phyloP scores from a whole-genome alignment of 306 rosid genomes.

The Medicago truncatula region DNA sequence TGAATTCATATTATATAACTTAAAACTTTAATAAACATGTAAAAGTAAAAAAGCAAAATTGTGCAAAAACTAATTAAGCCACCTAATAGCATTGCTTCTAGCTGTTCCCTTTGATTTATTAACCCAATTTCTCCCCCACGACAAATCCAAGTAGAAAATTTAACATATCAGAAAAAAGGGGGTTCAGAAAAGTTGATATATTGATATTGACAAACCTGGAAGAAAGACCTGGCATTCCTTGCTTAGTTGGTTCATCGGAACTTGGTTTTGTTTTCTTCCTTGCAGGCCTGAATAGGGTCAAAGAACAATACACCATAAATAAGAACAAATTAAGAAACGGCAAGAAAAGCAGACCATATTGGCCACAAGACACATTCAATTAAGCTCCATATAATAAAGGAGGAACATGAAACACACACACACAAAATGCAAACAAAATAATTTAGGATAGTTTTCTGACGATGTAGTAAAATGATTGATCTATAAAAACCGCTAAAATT shows the following conservation, averaged over 20 bases:
- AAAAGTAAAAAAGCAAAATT: neutral
- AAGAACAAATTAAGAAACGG: constrained; percentile 18
- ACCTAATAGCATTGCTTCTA: constrained; percentile 5
- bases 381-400: neutral
- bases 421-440: constrained; percentile 2
- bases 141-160: constrained; percentile 32
- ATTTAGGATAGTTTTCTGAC: neutral
- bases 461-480: constrained; percentile 5
- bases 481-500: neutral
- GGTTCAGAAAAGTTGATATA: constrained; percentile 12
- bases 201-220: constrained; percentile 59
- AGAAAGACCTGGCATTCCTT: constrained; percentile 52
- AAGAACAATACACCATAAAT: constrained; percentile 30
- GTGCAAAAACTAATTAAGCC: constrained; percentile 3
- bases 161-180: constrained; percentile 28
- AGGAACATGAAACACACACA: constrained; percentile 9
- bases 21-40: neutral
- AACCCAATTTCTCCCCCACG: neutral
- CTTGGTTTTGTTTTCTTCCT: constrained; percentile 68
- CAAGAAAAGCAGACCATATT: constrained; percentile 27
- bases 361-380: constrained; percentile 29
- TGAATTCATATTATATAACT: neutral
- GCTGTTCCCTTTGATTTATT: neutral
- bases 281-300: constrained; percentile 52
- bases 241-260: constrained; percentile 55